These are phyloP conservation scores for Sporothrix brasiliensis DNA, from an alignment of 2,329 filamentous ascomycete genomes.

Conservation along the genomic window DNA sequence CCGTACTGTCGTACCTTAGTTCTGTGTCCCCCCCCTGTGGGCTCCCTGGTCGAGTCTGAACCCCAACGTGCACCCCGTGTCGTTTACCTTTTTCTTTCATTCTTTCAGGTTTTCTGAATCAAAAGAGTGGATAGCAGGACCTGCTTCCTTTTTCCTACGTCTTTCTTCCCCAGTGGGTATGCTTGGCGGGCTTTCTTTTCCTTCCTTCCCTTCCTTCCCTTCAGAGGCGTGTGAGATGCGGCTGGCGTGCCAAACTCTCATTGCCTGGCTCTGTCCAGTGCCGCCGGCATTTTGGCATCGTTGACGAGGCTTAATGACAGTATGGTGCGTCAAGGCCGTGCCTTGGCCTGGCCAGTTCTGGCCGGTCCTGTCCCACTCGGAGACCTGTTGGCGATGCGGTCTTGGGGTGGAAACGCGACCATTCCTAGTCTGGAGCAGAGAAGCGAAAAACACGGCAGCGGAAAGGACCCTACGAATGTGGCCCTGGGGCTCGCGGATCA, in stretches of 20 bases:
- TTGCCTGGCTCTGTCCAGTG: background rate
- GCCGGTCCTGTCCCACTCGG: slow-evolving; percentile 7
- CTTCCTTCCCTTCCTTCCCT: background rate
- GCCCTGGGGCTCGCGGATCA: slow-evolving; percentile 28
- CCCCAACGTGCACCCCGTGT: background rate
- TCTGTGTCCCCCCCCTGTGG: background rate
- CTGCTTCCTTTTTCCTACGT: background rate
- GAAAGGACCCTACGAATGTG: slow-evolving; percentile 25
- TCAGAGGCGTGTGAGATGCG: slow-evolving; percentile 8
- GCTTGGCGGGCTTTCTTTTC: slow-evolving; percentile 18
- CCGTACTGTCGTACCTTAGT: too few relatives aligned
- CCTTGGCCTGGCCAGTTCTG: background rate
- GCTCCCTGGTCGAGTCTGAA: slow-evolving; percentile 19
- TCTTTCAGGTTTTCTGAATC: slow-evolving; percentile 5
- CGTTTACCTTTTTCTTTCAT: slow-evolving; percentile 14
- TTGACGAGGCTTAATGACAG: background rate
- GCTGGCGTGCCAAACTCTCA: background rate
- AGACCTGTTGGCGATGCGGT: background rate
- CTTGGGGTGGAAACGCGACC: slow-evolving; percentile 28
- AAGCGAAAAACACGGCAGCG: slow-evolving; percentile 33
- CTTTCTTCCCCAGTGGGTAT: slow-evolving; percentile 27
- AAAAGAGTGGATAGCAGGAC: slow-evolving; percentile 12
- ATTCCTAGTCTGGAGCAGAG: slow-evolving; percentile 34
- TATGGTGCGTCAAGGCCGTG: background rate
- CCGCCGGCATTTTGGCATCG: slow-evolving; percentile 15